phyloP scores from a whole-genome alignment of 1,284 basidiomycete species.

The Exsudoporus floridanus region DNA sequence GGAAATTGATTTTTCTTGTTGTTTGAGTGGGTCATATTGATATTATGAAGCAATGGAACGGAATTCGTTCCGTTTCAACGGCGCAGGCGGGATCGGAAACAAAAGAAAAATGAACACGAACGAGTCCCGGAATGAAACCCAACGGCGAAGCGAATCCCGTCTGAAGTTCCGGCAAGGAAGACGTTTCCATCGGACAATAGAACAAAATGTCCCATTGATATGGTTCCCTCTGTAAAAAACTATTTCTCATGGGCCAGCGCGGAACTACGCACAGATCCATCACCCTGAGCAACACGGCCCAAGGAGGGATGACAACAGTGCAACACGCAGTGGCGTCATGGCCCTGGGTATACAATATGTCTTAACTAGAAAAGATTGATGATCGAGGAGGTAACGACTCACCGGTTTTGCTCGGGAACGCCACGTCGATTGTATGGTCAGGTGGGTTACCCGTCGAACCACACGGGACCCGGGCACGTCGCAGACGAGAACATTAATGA shows the following conservation, averaged over 20 bases:
- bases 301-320: conserved; percentile 7
- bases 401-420: conserved; percentile 18
- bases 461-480: neutral
- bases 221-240: conserved; percentile 1
- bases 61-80: conserved; percentile 6
- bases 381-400: conserved; percentile 17
- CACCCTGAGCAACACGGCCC: conserved; percentile 22
- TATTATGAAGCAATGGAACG: conserved; percentile 8
- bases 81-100: conserved; percentile 4
- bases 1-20: neutral
- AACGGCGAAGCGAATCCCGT: neutral
- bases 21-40: neutral
- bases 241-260: conserved; percentile 21
- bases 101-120: neutral
- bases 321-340: conserved; percentile 31
- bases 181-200: neutral
- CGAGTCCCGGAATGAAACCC: conserved; percentile 3
- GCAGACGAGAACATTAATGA: neutral
- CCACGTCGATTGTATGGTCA: neutral
- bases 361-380: conserved; percentile 5
- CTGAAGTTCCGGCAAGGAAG: neutral
- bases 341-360: conserved; percentile 12
- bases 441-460: neutral
- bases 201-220: neutral
- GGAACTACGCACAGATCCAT: conserved; percentile 19